Base-by-base conservation (phyloP, 2,329 filamentous ascomycete species). In the Aspergillus clavatus region DNA sequence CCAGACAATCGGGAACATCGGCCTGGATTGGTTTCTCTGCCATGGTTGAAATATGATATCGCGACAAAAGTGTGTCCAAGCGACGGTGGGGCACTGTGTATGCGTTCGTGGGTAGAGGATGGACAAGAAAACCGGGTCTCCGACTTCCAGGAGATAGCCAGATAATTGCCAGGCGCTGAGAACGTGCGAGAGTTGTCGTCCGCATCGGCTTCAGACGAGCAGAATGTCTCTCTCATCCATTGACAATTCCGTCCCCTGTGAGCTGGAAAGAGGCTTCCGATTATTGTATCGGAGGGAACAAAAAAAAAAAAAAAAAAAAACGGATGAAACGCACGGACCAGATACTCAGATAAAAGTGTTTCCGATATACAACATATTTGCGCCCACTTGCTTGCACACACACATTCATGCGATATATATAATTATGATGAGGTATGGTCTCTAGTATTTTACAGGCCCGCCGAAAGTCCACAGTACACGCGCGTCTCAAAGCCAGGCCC, bases 401-500 rank as follows among this genome's bases (percentile, higher is more conserved):
- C 23, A 10, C 12, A 16, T 8, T 18, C 14, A n/a, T 8, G 33
- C 26, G 36, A 35, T 26, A 31, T 21, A 26, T 35, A 3, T 8
- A 35, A 16, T 19, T 19, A 35, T 21, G 18, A 35, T 21, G 10
- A 16, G 19, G 18, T 35, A 35, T 35, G 19, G 16, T 35, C 19
- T 11, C 31, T 35, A 18, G 10, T 35, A 35, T 5, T 21, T 8
- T 35, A 35, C 31, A 35, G 14, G 11, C 10, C 16, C 3, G 16
- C n/a, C 3, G 4, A 21, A 11, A 18, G 31, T 6, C 31, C 22
- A 12, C 16, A 18, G 12, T 11, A 40, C 4, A 26, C 21, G 22
- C 7, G 6, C 12, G 33, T 21, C 29, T 65, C 57, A 77, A 54
- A 75, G 60, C 71, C 75, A 81, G 42, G 65, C 60, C 1, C 76